Base-by-base conservation (phyloP, 768 basidiomycete species). In the Kwoniella europaea region DNA sequence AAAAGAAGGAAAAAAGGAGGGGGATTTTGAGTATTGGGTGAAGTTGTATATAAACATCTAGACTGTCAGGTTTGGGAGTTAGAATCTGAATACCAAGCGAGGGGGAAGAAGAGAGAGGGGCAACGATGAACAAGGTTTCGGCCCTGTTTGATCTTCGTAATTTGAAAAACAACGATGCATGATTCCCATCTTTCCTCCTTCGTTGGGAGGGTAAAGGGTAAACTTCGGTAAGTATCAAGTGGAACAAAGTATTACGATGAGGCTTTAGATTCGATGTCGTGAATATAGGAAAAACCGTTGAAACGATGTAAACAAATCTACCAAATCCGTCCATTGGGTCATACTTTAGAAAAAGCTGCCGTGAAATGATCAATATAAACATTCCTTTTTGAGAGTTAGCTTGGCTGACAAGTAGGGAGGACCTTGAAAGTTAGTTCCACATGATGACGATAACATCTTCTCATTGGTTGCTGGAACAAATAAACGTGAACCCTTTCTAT, bases 231-330 rank as follows among this genome's bases (percentile, higher is more conserved):
- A 35, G 15, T 60, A 43, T 60, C 58, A 35, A 55, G 63, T 65
- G 63, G 53, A 65, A 65, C 63, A 65, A 35, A 53, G 24, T 53
- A 24, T 65, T 55, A 65, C 53, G 63, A 20, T 63, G 46, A 63
- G 44, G 20, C 50, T 60, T 63, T 41, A 41, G 44, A 35, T 15
- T 55, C 13, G 54, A 55, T 55, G 10, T 10, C n/a, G n/a, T 55
- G 24, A 20, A 55, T n/a, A 52, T 20, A 22, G 20, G 24, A n/a
- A 20, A 55, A 24, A 20, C n/a, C 24, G 15, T 55, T 20, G 54
- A 13, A 43, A 43, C 27, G 16, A 24, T 50, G 62, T 44, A 63
- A 63, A n/a, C 43, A 63, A 63, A 63, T 41, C 42, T 50, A 63
- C 62, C 62, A 24, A 63, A 50, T 63, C 62, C 62, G 62, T 63